phyloP scores from a whole-genome alignment of 1,284 basidiomycete genomes.

The Testicularia cyperi region DNA sequence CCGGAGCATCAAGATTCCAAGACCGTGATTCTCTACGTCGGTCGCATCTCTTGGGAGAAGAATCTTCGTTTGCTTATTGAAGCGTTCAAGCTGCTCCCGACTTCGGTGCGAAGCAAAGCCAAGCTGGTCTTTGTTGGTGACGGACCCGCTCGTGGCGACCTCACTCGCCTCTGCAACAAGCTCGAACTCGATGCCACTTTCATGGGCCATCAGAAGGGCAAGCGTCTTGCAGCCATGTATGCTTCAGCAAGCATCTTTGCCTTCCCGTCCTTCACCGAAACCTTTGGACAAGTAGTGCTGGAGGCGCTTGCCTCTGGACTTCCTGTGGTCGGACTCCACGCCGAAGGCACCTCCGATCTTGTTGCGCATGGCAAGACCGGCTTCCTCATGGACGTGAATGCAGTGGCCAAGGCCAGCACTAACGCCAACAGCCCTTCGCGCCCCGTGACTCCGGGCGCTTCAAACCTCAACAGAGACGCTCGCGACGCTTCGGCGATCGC shows the following conservation, averaged over 20 bases:
- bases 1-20: slow-evolving; percentile 38
- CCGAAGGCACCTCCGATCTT: slow-evolving; percentile 67
- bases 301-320: slow-evolving; percentile 66
- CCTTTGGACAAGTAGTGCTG: slow-evolving; percentile 66
- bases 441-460: slow-evolving; percentile 14
- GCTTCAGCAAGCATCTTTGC: slow-evolving; percentile 66
- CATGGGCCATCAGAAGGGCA: slow-evolving; percentile 63
- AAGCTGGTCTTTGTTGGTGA: slow-evolving; percentile 67
- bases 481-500: slow-evolving; percentile 3
- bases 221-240: slow-evolving; percentile 61
- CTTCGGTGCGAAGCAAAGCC: slow-evolving; percentile 51
- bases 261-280: slow-evolving; percentile 66
- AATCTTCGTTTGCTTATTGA: slow-evolving; percentile 66
- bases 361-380: slow-evolving; percentile 64
- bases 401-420: slow-evolving; percentile 21
- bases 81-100: slow-evolving; percentile 62
- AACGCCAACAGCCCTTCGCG: neutral
- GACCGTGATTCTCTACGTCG: slow-evolving; percentile 61
- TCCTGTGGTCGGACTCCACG: slow-evolving; percentile 66
- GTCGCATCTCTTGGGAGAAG: slow-evolving; percentile 66
- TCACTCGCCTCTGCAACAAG: slow-evolving; percentile 62
- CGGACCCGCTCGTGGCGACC: slow-evolving; percentile 64
- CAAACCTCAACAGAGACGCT: neutral
- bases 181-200: slow-evolving; percentile 64
- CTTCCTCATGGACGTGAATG: slow-evolving; percentile 57